Evolutionary conservation across 371 early-diverging fungal species (phyloP).

Genomic region (Mortierella sp.): DNA sequence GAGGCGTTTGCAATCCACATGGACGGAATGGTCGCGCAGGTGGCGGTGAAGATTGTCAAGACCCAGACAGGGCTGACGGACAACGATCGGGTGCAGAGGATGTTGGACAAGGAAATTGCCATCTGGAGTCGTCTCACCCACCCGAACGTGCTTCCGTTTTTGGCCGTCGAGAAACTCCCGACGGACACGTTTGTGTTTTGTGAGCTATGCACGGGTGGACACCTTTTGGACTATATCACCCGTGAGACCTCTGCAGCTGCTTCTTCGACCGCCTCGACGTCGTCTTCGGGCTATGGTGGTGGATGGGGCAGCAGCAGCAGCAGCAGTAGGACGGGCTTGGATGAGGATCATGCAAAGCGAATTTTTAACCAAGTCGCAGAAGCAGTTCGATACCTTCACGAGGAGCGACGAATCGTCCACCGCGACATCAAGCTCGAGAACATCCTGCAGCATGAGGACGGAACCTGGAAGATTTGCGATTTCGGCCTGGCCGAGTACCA

Average conservation of each 20-base stretch:
- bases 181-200: constrained; percentile 76
- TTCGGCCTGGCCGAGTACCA: constrained; percentile 86
- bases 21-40: constrained; percentile 53
- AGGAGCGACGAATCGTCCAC: constrained; percentile 83
- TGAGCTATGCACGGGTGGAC: constrained; percentile 76
- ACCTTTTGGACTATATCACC: constrained; percentile 52
- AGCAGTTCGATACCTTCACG: constrained; percentile 88
- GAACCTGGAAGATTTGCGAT: constrained; percentile 85
- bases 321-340: constrained; percentile 57
- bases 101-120: constrained; percentile 62
- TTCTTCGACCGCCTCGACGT: constrained; percentile 18
- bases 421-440: constrained; percentile 97
- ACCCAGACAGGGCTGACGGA: constrained; percentile 36
- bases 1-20: constrained; percentile 62
- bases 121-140: constrained; percentile 83
- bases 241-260: not conserved
- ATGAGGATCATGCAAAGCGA: constrained; percentile 62
- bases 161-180: constrained; percentile 74
- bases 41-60: constrained; percentile 72
- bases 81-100: constrained; percentile 45
- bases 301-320: constrained; percentile 62
- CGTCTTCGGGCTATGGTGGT: constrained; percentile 21
- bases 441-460: constrained; percentile 71
- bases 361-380: constrained; percentile 78
- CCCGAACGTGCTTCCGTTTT: constrained; percentile 74